phyloP scores from a whole-genome alignment of 768 basidiomycete genomes.

The Boletus huronensis region DNA sequence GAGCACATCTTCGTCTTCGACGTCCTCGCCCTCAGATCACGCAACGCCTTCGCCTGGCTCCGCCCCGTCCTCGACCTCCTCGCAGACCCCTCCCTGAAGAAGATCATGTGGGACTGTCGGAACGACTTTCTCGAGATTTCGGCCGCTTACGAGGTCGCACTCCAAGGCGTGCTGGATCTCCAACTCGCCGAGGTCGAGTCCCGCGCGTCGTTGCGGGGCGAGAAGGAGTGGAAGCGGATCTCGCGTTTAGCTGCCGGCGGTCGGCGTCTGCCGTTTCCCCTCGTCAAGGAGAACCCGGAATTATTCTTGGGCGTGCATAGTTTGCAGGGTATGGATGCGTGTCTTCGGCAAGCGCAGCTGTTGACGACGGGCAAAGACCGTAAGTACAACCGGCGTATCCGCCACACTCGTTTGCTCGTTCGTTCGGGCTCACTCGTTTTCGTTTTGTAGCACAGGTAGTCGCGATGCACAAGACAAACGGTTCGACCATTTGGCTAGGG shows the following conservation, averaged over 20 bases:
- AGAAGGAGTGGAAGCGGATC: conserved; percentile 27
- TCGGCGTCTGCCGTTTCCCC: conserved; percentile 21
- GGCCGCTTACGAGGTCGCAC: conserved; percentile 23
- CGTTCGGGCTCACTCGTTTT: not conserved
- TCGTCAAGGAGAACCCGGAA: conserved; percentile 23
- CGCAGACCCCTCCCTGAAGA: conserved; percentile 27
- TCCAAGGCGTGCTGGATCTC: conserved; percentile 38
- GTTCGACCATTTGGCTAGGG: conserved; percentile 31
- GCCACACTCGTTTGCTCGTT: not conserved
- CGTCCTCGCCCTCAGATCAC: conserved; percentile 27
- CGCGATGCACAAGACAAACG: conserved; percentile 34
- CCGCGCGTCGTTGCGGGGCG: conserved; percentile 23
- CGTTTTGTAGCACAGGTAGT: conserved; percentile 31
- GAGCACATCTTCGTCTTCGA: conserved; percentile 38
- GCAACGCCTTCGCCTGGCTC: conserved; percentile 19
- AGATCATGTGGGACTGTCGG: conserved; percentile 43
- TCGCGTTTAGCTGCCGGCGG: conserved; percentile 25
- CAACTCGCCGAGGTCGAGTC: conserved; percentile 40
- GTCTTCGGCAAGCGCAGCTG: conserved; percentile 27
- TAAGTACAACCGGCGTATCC: conserved; percentile 13
- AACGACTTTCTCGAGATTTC: conserved; percentile 39
- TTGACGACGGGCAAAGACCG: conserved; percentile 32
- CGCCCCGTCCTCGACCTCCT: conserved; percentile 29
- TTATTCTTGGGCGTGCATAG: conserved; percentile 33
- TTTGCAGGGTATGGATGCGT: conserved; percentile 36